Evolutionary conservation across 768 basidiomycete genomes (phyloP).

Genomic region (Lentinula edodes): DNA sequence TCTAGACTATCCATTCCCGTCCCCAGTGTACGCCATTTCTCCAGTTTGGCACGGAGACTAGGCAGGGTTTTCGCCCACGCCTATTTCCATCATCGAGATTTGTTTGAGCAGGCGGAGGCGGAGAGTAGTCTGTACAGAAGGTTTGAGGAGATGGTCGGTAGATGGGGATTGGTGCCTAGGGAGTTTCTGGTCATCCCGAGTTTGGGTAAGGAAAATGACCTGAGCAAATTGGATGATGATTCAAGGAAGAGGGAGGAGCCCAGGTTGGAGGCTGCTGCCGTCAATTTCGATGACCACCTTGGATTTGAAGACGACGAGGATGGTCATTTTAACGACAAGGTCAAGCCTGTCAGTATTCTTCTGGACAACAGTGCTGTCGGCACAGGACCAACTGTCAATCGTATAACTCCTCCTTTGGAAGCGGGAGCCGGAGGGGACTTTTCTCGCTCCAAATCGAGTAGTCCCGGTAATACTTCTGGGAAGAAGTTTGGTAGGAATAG

Average conservation of each 20-base stretch:
- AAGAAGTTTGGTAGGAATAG: slow-evolving; percentile 34
- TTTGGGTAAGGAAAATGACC: not conserved
- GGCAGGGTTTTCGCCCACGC: slow-evolving; percentile 96
- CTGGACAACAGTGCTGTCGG: not conserved
- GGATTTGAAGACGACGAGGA: not conserved
- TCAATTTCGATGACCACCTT: slow-evolving; percentile 23
- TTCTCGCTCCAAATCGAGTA: not conserved
- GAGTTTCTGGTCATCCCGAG: slow-evolving; percentile 80
- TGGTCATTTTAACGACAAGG: no score
- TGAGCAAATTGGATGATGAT: slow-evolving; percentile 23
- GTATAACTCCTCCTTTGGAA: not conserved
- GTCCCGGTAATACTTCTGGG: slow-evolving; percentile 18
- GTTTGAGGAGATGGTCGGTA: slow-evolving; percentile 76
- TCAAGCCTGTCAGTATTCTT: not conserved
- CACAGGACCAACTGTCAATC: not conserved
- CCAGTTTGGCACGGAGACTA: slow-evolving; percentile 83
- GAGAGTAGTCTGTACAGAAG: slow-evolving; percentile 89
- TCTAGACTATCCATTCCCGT: slow-evolving; percentile 80
- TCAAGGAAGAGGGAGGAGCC: slow-evolving; percentile 32
- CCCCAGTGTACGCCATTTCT: slow-evolving; percentile 82
- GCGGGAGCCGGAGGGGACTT: not conserved
- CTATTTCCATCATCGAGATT: slow-evolving; percentile 91
- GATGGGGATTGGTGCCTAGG: slow-evolving; percentile 75
- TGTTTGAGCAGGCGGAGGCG: slow-evolving; percentile 85
- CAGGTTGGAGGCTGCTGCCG: slow-evolving; percentile 34